phyloP scores from a whole-genome alignment of 1,139 yeast species.

The Nakaseomyces glabratus region DNA sequence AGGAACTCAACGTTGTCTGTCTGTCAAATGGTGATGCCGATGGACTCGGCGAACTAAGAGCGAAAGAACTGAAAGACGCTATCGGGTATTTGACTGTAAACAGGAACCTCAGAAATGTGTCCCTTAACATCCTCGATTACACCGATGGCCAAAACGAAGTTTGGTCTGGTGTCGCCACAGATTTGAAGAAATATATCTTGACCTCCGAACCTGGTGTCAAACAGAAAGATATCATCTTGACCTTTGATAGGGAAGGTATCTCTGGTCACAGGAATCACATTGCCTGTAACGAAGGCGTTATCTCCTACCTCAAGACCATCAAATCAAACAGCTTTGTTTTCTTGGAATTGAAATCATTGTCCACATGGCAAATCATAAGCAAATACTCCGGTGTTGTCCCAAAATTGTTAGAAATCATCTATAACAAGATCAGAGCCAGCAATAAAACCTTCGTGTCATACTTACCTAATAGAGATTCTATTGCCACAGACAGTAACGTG shows the following conservation, averaged over 20 bases:
- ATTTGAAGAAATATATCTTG: constrained; percentile 30
- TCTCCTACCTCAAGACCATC: constrained; percentile 27
- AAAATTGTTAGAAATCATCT: constrained; percentile 9
- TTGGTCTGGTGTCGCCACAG: constrained; percentile 41
- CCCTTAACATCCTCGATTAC: constrained; percentile 34
- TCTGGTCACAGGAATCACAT: constrained; percentile 82
- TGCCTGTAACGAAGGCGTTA: constrained; percentile 52
- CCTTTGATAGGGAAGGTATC: constrained; percentile 79
- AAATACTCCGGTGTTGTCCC: constrained; percentile 12
- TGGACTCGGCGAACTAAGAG: constrained; percentile 58
- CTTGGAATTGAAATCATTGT: constrained; percentile 11
- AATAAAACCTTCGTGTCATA: constrained; percentile 4
- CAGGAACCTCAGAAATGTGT: constrained; percentile 34
- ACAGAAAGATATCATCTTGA: constrained; percentile 43
- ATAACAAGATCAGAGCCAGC: constrained; percentile 1
- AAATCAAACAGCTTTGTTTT: constrained; percentile 7
- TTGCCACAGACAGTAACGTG: constrained; percentile 3
- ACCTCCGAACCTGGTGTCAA: constrained; percentile 16
- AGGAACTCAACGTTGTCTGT: constrained; percentile 49
- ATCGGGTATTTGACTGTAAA: constrained; percentile 39
- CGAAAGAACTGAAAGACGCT: constrained; percentile 49
- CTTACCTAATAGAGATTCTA: constrained; percentile 9
- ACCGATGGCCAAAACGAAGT: constrained; percentile 63
- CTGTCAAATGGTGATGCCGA: constrained; percentile 72
- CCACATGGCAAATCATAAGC: constrained; percentile 8